A percentile compares a stretch with the other conserved stretches of the same genome.
phyloP scores from a whole-genome alignment of 768 basidiomycete species.

The Auricularia cornea region DNA sequence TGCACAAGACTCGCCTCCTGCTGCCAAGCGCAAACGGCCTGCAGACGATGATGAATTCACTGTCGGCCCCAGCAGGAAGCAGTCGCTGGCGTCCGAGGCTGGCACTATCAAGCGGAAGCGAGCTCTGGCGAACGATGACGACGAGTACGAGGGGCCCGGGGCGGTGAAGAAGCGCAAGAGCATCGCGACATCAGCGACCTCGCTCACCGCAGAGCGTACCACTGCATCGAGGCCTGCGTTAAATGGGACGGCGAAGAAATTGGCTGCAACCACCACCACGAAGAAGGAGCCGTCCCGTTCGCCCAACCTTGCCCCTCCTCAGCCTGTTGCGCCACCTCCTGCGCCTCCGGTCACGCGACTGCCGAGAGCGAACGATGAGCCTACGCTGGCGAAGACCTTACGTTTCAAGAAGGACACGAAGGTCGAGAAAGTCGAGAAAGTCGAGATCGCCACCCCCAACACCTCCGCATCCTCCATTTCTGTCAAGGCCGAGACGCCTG shows the following conservation, averaged over 20 bases:
- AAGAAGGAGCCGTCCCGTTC: background rate
- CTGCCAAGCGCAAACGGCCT: conserved; percentile 34
- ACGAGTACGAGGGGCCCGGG: background rate
- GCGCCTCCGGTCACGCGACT: background rate
- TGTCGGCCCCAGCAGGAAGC: conserved; percentile 19
- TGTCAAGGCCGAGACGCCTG: background rate
- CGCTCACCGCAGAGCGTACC: background rate
- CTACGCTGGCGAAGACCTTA: background rate
- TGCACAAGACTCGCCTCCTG: conserved; percentile 8
- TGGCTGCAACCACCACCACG: background rate
- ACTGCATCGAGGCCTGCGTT: background rate
- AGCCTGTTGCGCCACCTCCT: background rate
- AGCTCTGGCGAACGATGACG: background rate
- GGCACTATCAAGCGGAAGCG: conserved; percentile 1
- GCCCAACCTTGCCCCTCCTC: background rate
- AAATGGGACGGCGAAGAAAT: background rate
- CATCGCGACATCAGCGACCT: background rate
- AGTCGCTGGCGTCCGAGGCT: conserved; percentile 14
- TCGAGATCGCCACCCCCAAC: background rate
- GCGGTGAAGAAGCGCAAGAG: background rate
- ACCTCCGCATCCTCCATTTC: conserved; percentile 8
- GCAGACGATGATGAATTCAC: conserved; percentile 24
- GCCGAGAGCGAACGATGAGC: background rate
- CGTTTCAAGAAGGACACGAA: background rate
- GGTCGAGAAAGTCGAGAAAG: no score